Percentiles rank a stretch among this genome's conserved stretches.
phyloP scores from a whole-genome alignment of 805 yeast genomes.

The Wickerhamiella hasegawae region DNA sequence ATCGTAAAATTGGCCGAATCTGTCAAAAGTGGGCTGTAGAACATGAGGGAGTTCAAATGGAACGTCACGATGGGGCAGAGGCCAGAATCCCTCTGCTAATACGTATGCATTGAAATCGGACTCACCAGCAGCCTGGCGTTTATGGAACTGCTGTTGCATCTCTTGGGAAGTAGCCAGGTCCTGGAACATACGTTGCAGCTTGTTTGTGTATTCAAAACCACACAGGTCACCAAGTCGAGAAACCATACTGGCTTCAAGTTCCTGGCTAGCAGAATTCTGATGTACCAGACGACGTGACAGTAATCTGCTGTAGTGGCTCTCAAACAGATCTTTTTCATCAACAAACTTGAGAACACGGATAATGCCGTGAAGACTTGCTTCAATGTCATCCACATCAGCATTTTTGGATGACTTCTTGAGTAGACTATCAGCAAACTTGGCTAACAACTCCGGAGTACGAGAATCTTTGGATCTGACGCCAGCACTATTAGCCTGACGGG shows the following conservation, averaged over 20 bases:
- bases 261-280: conserved; percentile 72
- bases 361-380: conserved; percentile 55
- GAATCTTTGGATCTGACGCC: conserved; percentile 25
- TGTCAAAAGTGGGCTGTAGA: conserved; percentile 45
- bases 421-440: conserved; percentile 73
- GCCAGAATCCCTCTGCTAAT: conserved; percentile 87
- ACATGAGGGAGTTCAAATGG: conserved; percentile 52
- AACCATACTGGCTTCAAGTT: conserved; percentile 68
- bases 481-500: conserved; percentile 27
- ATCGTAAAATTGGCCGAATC: conserved; percentile 52
- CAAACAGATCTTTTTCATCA: conserved; percentile 91
- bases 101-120: conserved; percentile 56
- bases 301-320: conserved; percentile 76
- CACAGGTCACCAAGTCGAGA: conserved; percentile 78
- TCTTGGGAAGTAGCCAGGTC: conserved; percentile 79
- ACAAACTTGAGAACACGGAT: conserved; percentile 77
- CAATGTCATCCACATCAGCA: conserved; percentile 50
- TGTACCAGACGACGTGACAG: conserved; percentile 80
- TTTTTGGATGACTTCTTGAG: conserved; percentile 63
- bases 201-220: conserved; percentile 82
- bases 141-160: conserved; percentile 43
- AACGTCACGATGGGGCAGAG: conserved; percentile 34
- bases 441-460: conserved; percentile 83
- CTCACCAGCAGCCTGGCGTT: conserved; percentile 24
- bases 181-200: conserved; percentile 89